Evolutionary conservation across 139 green algal genomes (phyloP), one percentile per base, ranked within the genome.

Genomic region (Chlamydomonas applanata): DNA sequence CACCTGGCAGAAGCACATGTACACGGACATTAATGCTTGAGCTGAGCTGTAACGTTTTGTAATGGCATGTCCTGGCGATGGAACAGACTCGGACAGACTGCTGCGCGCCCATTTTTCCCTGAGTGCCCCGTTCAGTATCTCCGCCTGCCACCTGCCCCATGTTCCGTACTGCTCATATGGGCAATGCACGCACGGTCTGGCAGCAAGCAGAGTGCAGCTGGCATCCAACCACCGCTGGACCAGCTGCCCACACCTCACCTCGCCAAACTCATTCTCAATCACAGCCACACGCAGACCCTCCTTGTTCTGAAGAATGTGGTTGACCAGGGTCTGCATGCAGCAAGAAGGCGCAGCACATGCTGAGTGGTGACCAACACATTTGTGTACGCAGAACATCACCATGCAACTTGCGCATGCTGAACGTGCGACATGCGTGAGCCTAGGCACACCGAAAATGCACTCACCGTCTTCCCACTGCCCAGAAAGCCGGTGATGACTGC

Each of bases 221-320:
- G n/a, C n/a, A n/a, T n/a, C n/a, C n/a, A n/a, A n/a, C n/a, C n/a
- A n/a, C n/a, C n/a, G n/a, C n/a, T n/a, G n/a, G n/a, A n/a, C n/a
- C n/a, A n/a, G n/a, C 40, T 49, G 11, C 40, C 7, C 40, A 11
- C 7, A 7, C 7, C 40, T 11, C 19, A 59, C 59, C 81, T 90
- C 80, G 59, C 91, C 90, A 71, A 89, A 95, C 81, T 96, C 91
- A 69, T 96, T 96, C 81, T 96, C 91, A 33, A 95, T 92, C 2
- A 96, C 79, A 3, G 88, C 89, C 60, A 95, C 84, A 65, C 90
- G 92, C 79, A 88, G 88, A 54, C 86, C 86, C 52, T 93, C 88
- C 30, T 89, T 89, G 52, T 63, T 85, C 2, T 27, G 80, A 1
- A 86, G 69, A 36, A 99, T 94, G 81, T 97, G 85, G 61, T 97